Evolutionary conservation across 2,329 filamentous ascomycete species (phyloP).

Genomic region (Davidsoniella eucalypti): DNA sequence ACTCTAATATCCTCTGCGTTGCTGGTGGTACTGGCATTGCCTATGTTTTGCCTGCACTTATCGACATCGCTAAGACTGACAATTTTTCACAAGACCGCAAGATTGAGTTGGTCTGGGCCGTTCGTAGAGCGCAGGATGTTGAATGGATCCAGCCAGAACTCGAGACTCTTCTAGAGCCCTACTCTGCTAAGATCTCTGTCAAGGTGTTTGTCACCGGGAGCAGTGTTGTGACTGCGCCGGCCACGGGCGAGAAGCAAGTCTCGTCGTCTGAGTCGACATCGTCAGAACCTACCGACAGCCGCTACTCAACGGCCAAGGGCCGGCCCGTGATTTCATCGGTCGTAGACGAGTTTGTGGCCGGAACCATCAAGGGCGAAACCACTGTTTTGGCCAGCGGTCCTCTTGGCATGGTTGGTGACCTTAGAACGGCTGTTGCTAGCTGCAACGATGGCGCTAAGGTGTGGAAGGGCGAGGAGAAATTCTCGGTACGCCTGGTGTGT

Average conservation of each 20-base stretch:
- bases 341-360: constrained; percentile 31
- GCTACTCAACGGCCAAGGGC: constrained; percentile 17
- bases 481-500: constrained; percentile 38
- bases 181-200: constrained; percentile 28
- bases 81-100: constrained; percentile 31
- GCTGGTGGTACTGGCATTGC: constrained; percentile 26
- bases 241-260: constrained; percentile 13
- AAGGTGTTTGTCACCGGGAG: constrained; percentile 45
- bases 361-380: constrained; percentile 31
- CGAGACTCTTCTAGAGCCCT: constrained; percentile 27
- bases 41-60: constrained; percentile 23
- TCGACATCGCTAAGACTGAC: constrained; percentile 22
- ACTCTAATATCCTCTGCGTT: constrained; percentile 25
- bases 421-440: constrained; percentile 35
- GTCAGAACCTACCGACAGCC: constrained; percentile 7
- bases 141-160: constrained; percentile 44
- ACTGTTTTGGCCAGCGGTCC: constrained; percentile 45
- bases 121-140: constrained; percentile 36
- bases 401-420: constrained; percentile 39
- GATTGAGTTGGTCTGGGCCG: constrained; percentile 49
- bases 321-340: constrained; percentile 29
- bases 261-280: constrained; percentile 17
- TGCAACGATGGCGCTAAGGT: constrained; percentile 36
- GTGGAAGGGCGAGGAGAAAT: constrained; percentile 40
- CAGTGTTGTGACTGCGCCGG: neutral